Evolutionary conservation across 192 early-diverging fungal species (phyloP), one percentile per base, ranked within the genome.

Genomic region (Backusella australiensis): DNA sequence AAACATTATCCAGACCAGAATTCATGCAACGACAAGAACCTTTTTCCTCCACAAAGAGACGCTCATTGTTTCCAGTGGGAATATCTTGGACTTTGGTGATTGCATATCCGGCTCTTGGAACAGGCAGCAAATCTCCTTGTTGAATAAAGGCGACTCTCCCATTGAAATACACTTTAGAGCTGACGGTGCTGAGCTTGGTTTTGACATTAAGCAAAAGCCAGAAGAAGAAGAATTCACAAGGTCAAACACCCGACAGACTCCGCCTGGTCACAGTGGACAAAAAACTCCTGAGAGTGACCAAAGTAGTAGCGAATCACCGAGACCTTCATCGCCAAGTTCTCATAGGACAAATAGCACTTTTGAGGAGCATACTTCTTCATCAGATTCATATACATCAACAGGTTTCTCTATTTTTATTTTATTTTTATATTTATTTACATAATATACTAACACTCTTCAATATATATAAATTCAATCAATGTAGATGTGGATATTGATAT

Each of bases 61-160:
- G 21, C 83, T 90, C 66, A 83, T 88, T 5, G 88, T 90, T 66
- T 92, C 89, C 80, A 92, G 86, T 74, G 93, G 88, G 34, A 93
- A 83, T 78, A 85, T 82, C 35, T 77, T 99, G 39, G 95, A 98
- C 79, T 99, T 99, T 87, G 95, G 95, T 63, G 94, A 97, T 77
- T 97, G 96, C 79, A 91, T 88, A 71, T 91, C 94, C 42, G 96
- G 96, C 26, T 75, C 86, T 29, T 94, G 94, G 93, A 91, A 89
- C 35, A 88, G 87, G 67, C 89, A 94, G 75, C 88, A 91, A 38
- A 81, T 98, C 6, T 82, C 91, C 1, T 81, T 99, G 35, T 91
- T 89, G 35, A 99, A 97, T 79, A 84, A 95, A 26, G 88, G 91
- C 35, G 92, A 93, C 11, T 69, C 80, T 8, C 86, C 93, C 0